Evolutionary conservation across 108 stramenopile species (phyloP).

Genomic region (Schizochytrium sp.): DNA sequence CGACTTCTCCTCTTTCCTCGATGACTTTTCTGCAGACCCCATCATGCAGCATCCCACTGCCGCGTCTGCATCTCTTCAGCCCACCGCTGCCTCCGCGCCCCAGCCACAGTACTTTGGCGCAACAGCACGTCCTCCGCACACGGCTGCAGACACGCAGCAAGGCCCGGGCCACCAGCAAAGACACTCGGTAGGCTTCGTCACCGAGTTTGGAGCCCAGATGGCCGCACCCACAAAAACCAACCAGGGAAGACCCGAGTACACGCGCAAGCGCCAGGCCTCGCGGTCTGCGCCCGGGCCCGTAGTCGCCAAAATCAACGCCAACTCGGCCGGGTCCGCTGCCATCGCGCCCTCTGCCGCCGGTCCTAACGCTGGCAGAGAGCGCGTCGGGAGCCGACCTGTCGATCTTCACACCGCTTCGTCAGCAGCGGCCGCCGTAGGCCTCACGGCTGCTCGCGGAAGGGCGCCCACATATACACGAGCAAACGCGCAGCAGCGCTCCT

Average conservation of each 20-base stretch:
- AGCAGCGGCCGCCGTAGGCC: background rate
- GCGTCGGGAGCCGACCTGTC: background rate
- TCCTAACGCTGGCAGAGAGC: background rate
- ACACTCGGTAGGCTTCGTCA: background rate
- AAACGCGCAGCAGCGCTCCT: background rate
- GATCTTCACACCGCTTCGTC: background rate
- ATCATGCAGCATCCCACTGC: background rate
- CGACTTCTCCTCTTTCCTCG: background rate
- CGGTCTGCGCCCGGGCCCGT: background rate
- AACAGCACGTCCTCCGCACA: too few species aligned
- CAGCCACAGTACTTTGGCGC: too few species aligned
- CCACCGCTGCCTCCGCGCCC: too few species aligned
- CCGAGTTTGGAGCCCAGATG: background rate
- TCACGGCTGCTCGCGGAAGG: background rate
- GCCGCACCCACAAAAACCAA: background rate
- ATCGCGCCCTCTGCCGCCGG: background rate
- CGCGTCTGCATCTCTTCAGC: too few species aligned
- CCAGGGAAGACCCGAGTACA: background rate
- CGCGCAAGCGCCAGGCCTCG: constrained; percentile 18
- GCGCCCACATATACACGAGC: background rate
- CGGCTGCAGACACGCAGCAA: background rate
- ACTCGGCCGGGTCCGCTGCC: background rate
- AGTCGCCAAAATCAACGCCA: background rate
- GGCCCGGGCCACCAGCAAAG: background rate
- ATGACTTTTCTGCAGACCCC: background rate